Conservation (phyloP, 2,329 filamentous ascomycete genomes). For the Hypoxylon sp. region DNA sequence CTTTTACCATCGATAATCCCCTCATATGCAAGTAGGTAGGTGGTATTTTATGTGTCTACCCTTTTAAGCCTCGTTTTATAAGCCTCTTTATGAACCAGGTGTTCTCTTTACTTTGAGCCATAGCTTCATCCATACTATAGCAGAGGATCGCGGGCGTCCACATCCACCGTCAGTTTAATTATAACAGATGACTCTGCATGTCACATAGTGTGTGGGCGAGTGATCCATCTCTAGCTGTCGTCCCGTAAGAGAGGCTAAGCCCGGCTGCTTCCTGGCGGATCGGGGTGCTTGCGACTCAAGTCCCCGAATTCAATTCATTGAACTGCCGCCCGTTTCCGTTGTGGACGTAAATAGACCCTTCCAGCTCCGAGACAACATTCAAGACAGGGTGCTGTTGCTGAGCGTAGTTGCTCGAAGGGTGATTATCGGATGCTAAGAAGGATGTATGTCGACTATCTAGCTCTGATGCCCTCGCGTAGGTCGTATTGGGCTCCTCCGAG, state of each 20-base stretch:
- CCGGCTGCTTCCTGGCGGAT: neutral
- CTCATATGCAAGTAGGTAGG: neutral
- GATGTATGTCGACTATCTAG: neutral
- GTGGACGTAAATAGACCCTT: conserved; percentile 2
- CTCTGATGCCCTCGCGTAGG: neutral
- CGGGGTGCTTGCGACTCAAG: neutral
- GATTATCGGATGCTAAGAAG: neutral
- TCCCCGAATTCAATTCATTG: conserved; percentile 18
- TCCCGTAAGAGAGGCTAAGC: neutral
- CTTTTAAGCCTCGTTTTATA: neutral
- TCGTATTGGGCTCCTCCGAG: neutral
- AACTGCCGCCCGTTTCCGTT: conserved; percentile 2
- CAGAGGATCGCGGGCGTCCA: neutral
- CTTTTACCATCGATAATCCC: neutral
- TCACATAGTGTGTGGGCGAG: neutral
- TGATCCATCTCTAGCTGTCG: neutral
- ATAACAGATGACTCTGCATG: neutral
- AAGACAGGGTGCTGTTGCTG: neutral
- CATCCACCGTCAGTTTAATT: neutral
- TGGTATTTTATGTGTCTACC: neutral
- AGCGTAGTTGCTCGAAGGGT: neutral
- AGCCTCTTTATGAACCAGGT: neutral
- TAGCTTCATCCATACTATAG: neutral
- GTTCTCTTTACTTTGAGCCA: neutral
- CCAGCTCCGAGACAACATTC: conserved; percentile 21